Evolutionary conservation across 2,329 filamentous ascomycete species (phyloP), one percentile per base, ranked within the genome.

Genomic region (Davidsoniella virescens): DNA sequence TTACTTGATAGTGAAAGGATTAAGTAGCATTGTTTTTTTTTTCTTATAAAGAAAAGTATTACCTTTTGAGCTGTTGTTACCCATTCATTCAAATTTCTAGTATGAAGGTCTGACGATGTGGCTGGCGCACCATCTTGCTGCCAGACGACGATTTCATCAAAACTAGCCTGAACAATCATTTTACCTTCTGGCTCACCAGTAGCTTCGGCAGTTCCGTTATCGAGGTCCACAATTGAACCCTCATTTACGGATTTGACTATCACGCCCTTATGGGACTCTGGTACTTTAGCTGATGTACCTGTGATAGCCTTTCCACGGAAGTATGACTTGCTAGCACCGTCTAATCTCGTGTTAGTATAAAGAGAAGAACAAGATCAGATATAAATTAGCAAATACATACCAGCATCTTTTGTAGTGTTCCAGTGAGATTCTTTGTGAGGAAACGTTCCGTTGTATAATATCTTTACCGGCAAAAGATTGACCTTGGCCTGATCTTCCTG

Each of bases 81-180:
- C 87, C 87, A 94, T 63, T 94, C 87, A 56, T 81, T 74, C 41
- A 94, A 67, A 0, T 82, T 78, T 61, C 82, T 81, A 4, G 85
- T 69, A 61, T 87, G 92, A 1, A 74, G 69, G 64, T 94, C 86
- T 5, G 66, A 70, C 53, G 82, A 78, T 5, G 43, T 36, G 4
- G 39, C 8, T 2, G 78, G 78, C 46, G 76, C 58, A 1, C 67
- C 64, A 56, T 92, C 87, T 62, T 94, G 87, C 0, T 76, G 80
- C 88, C 88, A 96, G n/a, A 94, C 72, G 2, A 86, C 66, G 47
- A 94, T 62, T 50, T 83, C 71, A 5, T 87, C 77, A 60, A 95
- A 95, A 14, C 70, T 70, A 1, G 78, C 79, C 17, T 79, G 69
- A 41, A 76, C 68, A 47, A 83, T 72, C 56, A 90, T 65, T 17